Conservation (phyloP, 1,284 basidiomycete genomes). For the Coniferiporia weirii region DNA sequence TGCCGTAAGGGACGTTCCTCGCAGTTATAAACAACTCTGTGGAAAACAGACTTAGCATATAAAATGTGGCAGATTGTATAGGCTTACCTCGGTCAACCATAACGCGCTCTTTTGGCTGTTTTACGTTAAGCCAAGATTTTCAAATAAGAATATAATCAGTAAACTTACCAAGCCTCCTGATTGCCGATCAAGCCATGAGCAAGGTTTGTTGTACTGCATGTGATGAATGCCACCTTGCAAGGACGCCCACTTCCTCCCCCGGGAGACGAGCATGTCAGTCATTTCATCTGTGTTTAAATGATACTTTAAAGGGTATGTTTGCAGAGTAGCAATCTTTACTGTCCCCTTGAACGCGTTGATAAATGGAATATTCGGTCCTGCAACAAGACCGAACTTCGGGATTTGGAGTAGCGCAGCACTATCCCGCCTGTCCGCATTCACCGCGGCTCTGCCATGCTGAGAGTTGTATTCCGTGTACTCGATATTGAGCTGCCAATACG, state of each 20-base stretch:
- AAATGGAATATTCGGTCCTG: neutral
- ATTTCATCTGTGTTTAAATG: constrained; percentile 28
- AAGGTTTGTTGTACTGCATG: constrained; percentile 39
- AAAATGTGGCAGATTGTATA: too few relatives aligned
- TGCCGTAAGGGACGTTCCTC: neutral
- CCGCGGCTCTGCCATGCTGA: neutral
- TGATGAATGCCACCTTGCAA: constrained; percentile 46
- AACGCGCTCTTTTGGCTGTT: neutral
- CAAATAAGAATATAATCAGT: neutral
- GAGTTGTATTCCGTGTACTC: constrained; percentile 6
- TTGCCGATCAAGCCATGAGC: constrained; percentile 34
- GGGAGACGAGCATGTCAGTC: constrained; percentile 31
- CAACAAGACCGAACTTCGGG: neutral
- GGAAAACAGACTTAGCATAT: neutral
- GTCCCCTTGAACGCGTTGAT: neutral
- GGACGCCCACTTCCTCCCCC: constrained; percentile 48
- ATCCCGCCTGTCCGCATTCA: neutral
- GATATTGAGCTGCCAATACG: constrained; percentile 4
- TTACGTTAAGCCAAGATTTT: neutral
- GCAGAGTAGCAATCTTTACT: neutral
- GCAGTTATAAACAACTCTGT: neutral
- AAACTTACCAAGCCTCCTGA: constrained; percentile 32
- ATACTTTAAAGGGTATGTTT: constrained; percentile 2
- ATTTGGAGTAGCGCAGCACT: neutral
- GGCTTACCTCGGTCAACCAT: constrained; percentile 2